Percentiles rank a stretch among this genome's conserved stretches.
phyloP scores from a whole-genome alignment of 306 rosid genomes.

The Dryas alaskensis region DNA sequence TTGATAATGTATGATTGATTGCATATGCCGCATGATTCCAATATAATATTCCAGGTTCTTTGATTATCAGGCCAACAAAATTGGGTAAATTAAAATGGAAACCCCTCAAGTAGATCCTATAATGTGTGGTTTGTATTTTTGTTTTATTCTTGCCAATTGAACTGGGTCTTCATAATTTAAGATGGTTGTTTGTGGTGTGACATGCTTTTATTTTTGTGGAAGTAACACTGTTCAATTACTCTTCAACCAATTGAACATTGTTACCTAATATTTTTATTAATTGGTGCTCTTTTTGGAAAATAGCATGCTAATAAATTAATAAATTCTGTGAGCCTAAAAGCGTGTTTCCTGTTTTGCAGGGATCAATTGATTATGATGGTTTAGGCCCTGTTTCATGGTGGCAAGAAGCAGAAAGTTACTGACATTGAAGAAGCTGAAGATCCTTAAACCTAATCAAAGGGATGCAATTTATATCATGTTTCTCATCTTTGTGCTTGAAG shows the following conservation, averaged over 20 bases:
- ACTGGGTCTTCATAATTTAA: background rate
- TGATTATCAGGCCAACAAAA: background rate
- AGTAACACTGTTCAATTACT: background rate
- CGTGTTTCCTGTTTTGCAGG: constrained; percentile 24
- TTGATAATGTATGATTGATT: background rate
- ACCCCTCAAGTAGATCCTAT: background rate
- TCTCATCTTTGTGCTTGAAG: background rate
- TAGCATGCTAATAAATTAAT: too few relatives aligned
- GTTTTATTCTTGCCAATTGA: background rate
- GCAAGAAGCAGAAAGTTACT: constrained; percentile 25
- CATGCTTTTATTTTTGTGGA: background rate
- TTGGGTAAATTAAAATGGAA: background rate
- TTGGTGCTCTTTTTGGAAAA: background rate
- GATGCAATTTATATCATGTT: background rate
- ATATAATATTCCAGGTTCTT: background rate
- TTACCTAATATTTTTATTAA: background rate
- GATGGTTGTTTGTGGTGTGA: background rate
- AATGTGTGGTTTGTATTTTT: background rate
- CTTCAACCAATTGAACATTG: background rate
- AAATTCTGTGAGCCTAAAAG: background rate
- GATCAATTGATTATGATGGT: constrained; percentile 35
- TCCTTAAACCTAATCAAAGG: background rate
- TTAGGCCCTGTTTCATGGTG: constrained; percentile 48
- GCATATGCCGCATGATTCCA: background rate
- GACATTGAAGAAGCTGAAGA: constrained; percentile 14